Evolutionary conservation across 139 green algal species (phyloP), one percentile per base, ranked within the genome.

Genomic region (Coccomyxa sp.): DNA sequence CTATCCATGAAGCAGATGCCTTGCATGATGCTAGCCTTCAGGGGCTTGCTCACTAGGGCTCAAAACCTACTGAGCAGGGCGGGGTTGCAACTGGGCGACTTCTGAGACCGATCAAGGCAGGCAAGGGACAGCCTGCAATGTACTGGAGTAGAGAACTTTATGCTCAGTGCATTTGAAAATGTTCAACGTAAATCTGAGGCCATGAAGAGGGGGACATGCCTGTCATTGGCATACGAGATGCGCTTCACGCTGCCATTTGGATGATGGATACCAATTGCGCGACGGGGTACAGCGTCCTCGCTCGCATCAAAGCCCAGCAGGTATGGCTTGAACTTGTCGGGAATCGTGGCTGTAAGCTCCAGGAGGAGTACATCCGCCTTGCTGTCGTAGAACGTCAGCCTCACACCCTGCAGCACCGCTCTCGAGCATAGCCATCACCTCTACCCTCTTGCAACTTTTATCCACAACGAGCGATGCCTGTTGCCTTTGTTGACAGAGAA

Each of bases 371-470:
- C n/a, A 29, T 71, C 64, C 6, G 64, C 64, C 29, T 36, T 34
- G 64, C 64, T 71, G n/a, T 71, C 64, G n/a, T 71, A 71, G n/a
- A 18, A 71, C n/a, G n/a, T 10, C 64, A 71, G 64, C 27, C 64
- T 34, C n/a, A 36, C 24, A 10, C 64, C 64, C 64, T 71, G 64
- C 64, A 7, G 27, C 1, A 31, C 50, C 22, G 18, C 22, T 64
- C 18, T 6, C 2, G 2, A 64, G 1, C 27, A 1, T 64, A 5
- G 18, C 50, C 5, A 7, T 18, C 50, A 64, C 50, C 50, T 31
- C 18, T 31, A 64, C 18, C 50, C 50, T 64, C 50, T 7, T 31
- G 22, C 50, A 58, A 58, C 14, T 58, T 58, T 58, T 58, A 58
- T 58, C 12, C 14, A 14, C 44, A 58, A 10, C 14, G 44, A 27